Evolutionary conservation across 176 grass and related monocot genomes (phyloP).

Genomic region (Musa schizocarpa): DNA sequence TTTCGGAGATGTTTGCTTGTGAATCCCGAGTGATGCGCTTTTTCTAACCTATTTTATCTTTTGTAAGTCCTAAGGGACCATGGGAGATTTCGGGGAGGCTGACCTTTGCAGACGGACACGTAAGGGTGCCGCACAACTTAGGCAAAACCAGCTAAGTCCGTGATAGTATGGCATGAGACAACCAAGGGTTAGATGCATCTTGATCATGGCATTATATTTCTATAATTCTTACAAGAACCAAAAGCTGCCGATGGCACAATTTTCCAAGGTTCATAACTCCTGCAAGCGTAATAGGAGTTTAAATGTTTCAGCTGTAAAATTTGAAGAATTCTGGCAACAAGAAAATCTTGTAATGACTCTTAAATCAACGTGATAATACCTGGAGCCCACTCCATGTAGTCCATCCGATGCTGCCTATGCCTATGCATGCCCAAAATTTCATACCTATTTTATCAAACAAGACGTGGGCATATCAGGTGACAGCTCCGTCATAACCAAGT

Average conservation of each 20-base stretch:
- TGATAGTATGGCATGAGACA: too few relatives aligned
- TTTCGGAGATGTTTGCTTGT: too few relatives aligned
- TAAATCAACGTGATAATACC: constrained; percentile 29
- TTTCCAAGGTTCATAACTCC: background rate
- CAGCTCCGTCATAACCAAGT: background rate
- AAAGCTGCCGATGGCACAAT: background rate
- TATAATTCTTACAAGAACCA: background rate
- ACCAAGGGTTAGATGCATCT: too few relatives aligned
- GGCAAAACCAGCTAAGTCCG: too few relatives aligned
- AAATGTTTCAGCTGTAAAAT: background rate
- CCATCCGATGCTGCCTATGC: constrained; percentile 62
- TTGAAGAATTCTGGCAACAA: background rate
- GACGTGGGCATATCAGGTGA: background rate
- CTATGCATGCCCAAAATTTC: constrained; percentile 85
- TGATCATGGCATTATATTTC: too few relatives aligned
- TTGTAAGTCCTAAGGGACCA: too few relatives aligned
- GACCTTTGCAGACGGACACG: too few relatives aligned
- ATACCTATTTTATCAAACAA: constrained; percentile 33
- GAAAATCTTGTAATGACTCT: background rate
- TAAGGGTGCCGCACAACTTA: too few relatives aligned
- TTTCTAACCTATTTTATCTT: too few relatives aligned
- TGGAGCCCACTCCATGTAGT: constrained; percentile 98
- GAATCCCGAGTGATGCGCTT: too few relatives aligned
- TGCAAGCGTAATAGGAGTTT: background rate
- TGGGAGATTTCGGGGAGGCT: too few relatives aligned